Percentiles rank a stretch among this genome's conserved stretches.
Evolutionary conservation across 176 grass and related monocot genomes (phyloP).

Genomic region (Pharus latifolius): DNA sequence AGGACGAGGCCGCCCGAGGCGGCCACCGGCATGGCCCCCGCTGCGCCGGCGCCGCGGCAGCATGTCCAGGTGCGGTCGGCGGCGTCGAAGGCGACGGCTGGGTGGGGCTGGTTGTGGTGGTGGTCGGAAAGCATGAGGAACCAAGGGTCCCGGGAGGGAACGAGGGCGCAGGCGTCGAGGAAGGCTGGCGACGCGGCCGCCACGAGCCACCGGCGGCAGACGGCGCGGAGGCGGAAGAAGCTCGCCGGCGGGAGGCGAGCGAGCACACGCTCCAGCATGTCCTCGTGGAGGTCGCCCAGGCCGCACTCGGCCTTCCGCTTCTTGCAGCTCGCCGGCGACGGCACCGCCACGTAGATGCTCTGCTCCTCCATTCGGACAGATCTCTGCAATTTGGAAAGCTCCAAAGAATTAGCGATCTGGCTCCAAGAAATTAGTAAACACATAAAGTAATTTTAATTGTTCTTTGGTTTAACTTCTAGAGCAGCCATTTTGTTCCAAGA

Average conservation of each 20-base stretch:
- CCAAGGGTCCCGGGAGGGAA: constrained; percentile 40
- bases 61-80: constrained; percentile 6
- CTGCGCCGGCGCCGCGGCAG: background rate
- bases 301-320: constrained; percentile 30
- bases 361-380: background rate
- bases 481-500: background rate
- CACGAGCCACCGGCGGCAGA: constrained; percentile 48
- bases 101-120: background rate
- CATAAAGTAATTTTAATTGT: background rate
- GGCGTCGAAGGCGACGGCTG: constrained; percentile 32
- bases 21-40: constrained; percentile 51
- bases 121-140: constrained; percentile 68
- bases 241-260: constrained; percentile 55
- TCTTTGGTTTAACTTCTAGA: too few relatives aligned
- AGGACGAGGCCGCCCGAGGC: constrained; percentile 71
- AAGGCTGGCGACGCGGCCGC: constrained; percentile 49
- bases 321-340: background rate
- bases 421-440: background rate
- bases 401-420: background rate
- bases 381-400: background rate
- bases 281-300: constrained; percentile 60
- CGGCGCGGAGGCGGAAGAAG: constrained; percentile 63
- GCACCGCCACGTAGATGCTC: background rate
- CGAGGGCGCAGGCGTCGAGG: constrained; percentile 42
- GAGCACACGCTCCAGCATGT: constrained; percentile 74